phyloP scores from a whole-genome alignment of 208 protist species.

The Borovskyia barvae region DNA sequence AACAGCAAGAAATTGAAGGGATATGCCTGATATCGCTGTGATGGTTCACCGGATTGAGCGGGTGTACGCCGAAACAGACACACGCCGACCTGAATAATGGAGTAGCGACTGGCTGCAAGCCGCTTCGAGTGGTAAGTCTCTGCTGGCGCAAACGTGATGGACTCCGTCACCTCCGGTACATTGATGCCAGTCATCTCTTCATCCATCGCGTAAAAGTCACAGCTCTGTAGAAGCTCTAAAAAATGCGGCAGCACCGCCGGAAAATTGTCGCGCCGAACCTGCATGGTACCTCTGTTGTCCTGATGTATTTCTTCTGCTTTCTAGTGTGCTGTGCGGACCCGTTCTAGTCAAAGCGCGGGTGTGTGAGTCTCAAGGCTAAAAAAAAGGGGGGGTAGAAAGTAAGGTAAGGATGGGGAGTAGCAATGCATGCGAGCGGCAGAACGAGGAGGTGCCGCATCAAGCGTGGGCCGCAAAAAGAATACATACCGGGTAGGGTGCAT shows the following conservation, averaged over 20 bases:
- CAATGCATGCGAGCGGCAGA: too few relatives aligned
- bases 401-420: too few relatives aligned
- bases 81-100: constrained; percentile 82
- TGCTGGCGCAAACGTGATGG: constrained; percentile 52
- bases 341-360: neutral
- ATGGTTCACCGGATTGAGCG: constrained; percentile 1
- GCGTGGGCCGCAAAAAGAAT: too few relatives aligned
- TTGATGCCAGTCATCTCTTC: constrained; percentile 89
- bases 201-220: constrained; percentile 85
- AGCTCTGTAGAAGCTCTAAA: constrained; percentile 52
- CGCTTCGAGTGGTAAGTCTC: constrained; percentile 69
- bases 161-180: constrained; percentile 50
- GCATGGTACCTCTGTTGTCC: constrained; percentile 35
- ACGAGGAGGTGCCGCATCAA: too few relatives aligned
- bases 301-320: neutral
- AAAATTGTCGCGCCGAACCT: constrained; percentile 71
- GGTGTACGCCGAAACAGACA: constrained; percentile 67
- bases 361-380: neutral
- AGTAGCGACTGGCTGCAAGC: constrained; percentile 57
- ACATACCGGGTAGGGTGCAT: too few relatives aligned
- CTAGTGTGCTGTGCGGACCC: neutral
- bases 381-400: neutral
- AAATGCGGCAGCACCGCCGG: constrained; percentile 66
- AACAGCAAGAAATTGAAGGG: constrained; percentile 84
- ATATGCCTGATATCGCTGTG: constrained; percentile 34